These are phyloP conservation scores for Paracorniculantispora psalliotae DNA, from an alignment of 2,329 filamentous ascomycete genomes.

Conservation along the genomic window DNA sequence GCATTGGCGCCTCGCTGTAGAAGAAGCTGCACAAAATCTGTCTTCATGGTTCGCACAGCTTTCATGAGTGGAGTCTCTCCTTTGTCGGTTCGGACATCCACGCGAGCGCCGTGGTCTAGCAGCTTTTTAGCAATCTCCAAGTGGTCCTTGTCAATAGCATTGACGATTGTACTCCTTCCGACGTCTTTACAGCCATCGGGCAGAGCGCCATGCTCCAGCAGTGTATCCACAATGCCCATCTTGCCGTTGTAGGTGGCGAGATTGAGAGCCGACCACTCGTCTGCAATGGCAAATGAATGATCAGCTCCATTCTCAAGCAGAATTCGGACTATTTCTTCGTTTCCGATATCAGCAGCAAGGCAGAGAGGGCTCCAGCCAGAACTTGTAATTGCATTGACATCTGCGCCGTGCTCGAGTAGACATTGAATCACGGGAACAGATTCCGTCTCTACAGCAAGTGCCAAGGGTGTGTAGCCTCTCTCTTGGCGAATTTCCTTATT, in stretches of 20 bases:
- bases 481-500: conserved; percentile 3
- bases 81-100: background rate
- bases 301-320: conserved; percentile 24
- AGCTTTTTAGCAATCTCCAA: background rate
- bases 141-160: conserved; percentile 18
- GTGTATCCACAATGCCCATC: background rate
- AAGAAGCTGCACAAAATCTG: conserved; percentile 2
- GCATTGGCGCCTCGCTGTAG: background rate
- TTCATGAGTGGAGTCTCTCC: conserved; percentile 11
- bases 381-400: conserved; percentile 22
- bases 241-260: conserved; percentile 23
- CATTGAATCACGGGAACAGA: background rate
- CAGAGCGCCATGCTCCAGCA: background rate
- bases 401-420: conserved; percentile 22
- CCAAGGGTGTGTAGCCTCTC: conserved; percentile 15
- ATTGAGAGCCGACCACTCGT: conserved; percentile 20
- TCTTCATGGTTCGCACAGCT: background rate
- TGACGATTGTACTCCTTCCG: background rate
- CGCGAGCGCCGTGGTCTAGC: background rate
- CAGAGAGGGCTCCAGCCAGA: conserved; percentile 20
- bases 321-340: conserved; percentile 1
- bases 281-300: conserved; percentile 20
- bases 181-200: conserved; percentile 1
- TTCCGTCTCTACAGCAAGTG: conserved; percentile 11
- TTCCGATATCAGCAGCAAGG: conserved; percentile 23